Percentiles rank a stretch among this genome's conserved stretches.
phyloP scores from a whole-genome alignment of 2,329 filamentous ascomycete genomes.

The Fusarium mangiferae region DNA sequence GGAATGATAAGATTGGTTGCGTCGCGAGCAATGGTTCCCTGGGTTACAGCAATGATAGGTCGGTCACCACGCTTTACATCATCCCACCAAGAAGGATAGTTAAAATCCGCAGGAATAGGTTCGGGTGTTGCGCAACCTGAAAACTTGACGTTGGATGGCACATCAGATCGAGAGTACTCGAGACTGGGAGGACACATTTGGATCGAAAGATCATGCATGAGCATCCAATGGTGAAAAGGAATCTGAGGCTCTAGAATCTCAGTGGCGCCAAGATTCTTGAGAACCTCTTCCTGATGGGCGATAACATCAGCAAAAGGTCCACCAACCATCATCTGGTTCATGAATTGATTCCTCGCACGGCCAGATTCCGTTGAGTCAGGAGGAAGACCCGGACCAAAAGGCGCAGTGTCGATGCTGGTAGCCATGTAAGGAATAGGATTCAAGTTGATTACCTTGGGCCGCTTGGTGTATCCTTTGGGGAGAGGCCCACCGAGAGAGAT shows the following conservation, averaged over 20 bases:
- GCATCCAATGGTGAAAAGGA: constrained; percentile 44
- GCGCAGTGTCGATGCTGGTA: constrained; percentile 52
- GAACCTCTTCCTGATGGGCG: constrained; percentile 38
- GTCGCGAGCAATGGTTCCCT: constrained; percentile 57
- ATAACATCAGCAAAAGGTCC: constrained; percentile 39
- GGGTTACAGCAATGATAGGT: constrained; percentile 57
- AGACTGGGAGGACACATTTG: constrained; percentile 53
- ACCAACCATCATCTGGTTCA: constrained; percentile 39
- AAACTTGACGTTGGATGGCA: constrained; percentile 54
- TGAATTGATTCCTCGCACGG: constrained; percentile 46
- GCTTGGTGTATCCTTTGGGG: constrained; percentile 50
- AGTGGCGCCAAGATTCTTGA: constrained; percentile 46
- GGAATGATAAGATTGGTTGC: constrained; percentile 57
- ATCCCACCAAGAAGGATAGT: constrained; percentile 59
- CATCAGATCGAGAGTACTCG: constrained; percentile 52
- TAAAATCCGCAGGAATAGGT: constrained; percentile 41
- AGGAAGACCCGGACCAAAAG: constrained; percentile 52
- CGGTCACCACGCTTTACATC: constrained; percentile 49
- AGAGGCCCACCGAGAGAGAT: constrained; percentile 52
- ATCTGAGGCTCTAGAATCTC: constrained; percentile 17
- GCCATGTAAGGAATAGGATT: constrained; percentile 51
- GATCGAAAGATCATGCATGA: constrained; percentile 48
- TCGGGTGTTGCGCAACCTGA: constrained; percentile 55
- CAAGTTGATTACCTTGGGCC: constrained; percentile 53
- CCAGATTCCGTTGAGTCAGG: constrained; percentile 52